Conservation (phyloP, 1,139 yeast genomes). For the Sugiyamaella japonica region DNA sequence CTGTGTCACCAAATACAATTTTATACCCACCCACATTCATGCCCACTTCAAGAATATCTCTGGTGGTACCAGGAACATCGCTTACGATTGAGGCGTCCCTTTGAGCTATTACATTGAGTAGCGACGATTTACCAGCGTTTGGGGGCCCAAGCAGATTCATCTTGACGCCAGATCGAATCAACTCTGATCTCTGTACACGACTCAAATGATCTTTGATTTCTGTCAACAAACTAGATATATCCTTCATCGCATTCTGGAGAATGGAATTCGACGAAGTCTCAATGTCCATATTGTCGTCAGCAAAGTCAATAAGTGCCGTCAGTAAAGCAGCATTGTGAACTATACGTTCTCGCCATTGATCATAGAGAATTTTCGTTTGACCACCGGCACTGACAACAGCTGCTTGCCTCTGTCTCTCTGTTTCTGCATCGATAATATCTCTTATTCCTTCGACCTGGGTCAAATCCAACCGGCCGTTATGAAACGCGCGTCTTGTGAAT, state of each 20-base stretch:
- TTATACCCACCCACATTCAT: constrained; percentile 83
- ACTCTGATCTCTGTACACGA: constrained; percentile 58
- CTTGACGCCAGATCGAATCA: constrained; percentile 71
- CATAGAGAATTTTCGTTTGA: constrained; percentile 54
- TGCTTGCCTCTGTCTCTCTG: constrained; percentile 80
- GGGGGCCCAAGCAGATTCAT: constrained; percentile 86
- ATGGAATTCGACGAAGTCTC: constrained; percentile 50
- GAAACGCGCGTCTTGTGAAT: constrained; percentile 79
- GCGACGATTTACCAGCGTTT: constrained; percentile 92
- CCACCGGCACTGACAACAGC: constrained; percentile 78
- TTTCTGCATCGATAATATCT: constrained; percentile 90
- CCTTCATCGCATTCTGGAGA: constrained; percentile 51
- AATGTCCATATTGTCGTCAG: constrained; percentile 88
- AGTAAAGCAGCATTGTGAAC: constrained; percentile 68
- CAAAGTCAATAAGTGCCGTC: constrained; percentile 86
- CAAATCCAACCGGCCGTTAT: constrained; percentile 64
- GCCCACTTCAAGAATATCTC: constrained; percentile 83
- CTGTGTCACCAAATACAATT: constrained; percentile 86
- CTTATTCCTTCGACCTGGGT: constrained; percentile 90
- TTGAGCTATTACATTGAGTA: constrained; percentile 69
- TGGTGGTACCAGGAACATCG: constrained; percentile 88
- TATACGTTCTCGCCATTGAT: constrained; percentile 65
- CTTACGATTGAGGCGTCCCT: constrained; percentile 92
- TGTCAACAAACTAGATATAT: constrained; percentile 45
- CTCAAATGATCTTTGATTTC: constrained; percentile 48